Percentiles rank a stretch among this genome's conserved stretches.
phyloP scores from a whole-genome alignment of 139 green algal species.

The Chlorella vulgaris region DNA sequence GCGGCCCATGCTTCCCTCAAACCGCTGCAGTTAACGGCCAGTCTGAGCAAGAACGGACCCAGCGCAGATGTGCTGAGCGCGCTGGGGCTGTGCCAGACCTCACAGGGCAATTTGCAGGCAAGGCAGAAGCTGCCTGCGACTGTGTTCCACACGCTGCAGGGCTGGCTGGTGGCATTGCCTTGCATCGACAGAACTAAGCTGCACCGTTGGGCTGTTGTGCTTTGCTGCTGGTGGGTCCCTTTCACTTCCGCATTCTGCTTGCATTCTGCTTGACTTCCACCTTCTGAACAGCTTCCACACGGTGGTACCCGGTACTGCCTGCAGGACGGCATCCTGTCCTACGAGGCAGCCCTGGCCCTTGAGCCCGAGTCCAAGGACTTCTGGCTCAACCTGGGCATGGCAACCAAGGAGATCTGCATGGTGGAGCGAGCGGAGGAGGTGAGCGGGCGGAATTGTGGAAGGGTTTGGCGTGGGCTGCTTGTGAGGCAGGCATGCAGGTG shows the following conservation, averaged over 20 bases:
- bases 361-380: conserved; percentile 66
- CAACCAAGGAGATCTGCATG: conserved; percentile 58
- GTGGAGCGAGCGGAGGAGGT: conserved; percentile 45
- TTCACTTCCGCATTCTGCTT: not conserved
- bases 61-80: conserved; percentile 61
- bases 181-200: too few relatives aligned
- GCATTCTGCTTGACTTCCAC: not conserved
- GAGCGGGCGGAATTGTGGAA: too few relatives aligned
- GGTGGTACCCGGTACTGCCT: not conserved
- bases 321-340: conserved; percentile 64
- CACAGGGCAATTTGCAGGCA: conserved; percentile 69
- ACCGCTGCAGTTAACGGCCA: conserved; percentile 55
- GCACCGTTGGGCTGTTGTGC: too few relatives aligned
- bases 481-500: conserved; percentile 2
- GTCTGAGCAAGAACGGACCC: not conserved
- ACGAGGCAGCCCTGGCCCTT: conserved; percentile 65
- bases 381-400: conserved; percentile 82
- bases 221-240: not conserved
- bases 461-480: not conserved
- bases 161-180: too few relatives aligned
- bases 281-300: not conserved
- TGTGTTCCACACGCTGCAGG: too few relatives aligned
- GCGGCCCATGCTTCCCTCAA: not conserved
- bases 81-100: conserved; percentile 67
- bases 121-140: too few relatives aligned